phyloP scores from a whole-genome alignment of 352 stramenopile genomes.

The Pythium scleroteichum region DNA sequence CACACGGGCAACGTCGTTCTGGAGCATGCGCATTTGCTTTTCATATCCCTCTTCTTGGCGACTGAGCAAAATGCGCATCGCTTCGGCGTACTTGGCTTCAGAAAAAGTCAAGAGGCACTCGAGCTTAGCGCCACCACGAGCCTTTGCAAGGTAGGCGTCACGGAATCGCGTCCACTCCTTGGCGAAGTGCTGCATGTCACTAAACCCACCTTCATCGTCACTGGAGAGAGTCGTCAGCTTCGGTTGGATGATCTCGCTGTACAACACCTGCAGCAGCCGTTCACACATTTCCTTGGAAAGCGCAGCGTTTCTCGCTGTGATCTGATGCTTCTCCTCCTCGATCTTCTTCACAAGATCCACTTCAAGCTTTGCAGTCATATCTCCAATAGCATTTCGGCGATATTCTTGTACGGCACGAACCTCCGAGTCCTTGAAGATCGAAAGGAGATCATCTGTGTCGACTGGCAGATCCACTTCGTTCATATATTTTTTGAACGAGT shows the following conservation, averaged over 20 bases:
- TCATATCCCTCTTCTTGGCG: conserved; percentile 85
- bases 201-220: conserved; percentile 57
- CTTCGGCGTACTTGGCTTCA: conserved; percentile 78
- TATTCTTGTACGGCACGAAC: conserved; percentile 57
- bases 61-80: conserved; percentile 80
- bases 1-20: conserved; percentile 72
- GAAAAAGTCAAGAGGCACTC: conserved; percentile 76
- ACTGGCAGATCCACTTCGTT: conserved; percentile 63
- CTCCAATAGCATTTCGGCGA: conserved; percentile 62
- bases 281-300: conserved; percentile 83
- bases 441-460: conserved; percentile 63
- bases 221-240: conserved; percentile 50
- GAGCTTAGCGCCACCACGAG: conserved; percentile 70
- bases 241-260: conserved; percentile 78
- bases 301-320: conserved; percentile 46
- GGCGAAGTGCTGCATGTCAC: conserved; percentile 81
- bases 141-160: conserved; percentile 71
- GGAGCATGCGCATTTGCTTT: conserved; percentile 77
- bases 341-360: conserved; percentile 66
- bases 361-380: conserved; percentile 66
- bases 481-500: conserved; percentile 66
- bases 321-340: conserved; percentile 57
- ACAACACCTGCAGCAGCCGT: conserved; percentile 75
- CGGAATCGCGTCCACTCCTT: conserved; percentile 72
- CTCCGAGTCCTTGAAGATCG: conserved; percentile 60